Conservation (phyloP, 441 rosid species). For the Populus hybrid region DNA sequence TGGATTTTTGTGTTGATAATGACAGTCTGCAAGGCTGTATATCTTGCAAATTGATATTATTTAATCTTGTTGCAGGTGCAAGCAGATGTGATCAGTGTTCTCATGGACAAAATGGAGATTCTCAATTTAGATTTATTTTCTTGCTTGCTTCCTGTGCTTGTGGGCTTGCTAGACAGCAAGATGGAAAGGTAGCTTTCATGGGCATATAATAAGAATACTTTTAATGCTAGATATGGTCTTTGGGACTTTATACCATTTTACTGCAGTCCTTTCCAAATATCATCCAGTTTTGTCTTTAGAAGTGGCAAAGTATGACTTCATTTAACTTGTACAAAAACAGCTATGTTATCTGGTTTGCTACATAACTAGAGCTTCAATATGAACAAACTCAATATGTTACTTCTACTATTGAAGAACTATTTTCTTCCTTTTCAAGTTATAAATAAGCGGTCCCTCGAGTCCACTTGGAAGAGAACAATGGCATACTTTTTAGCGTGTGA, state of each 20-base stretch:
- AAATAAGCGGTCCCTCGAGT: neutral
- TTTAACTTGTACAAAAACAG: neutral
- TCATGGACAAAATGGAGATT: slow-evolving; percentile 78
- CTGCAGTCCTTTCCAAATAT: neutral
- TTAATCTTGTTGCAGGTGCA: slow-evolving; percentile 62
- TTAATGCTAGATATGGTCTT: slow-evolving; percentile 8
- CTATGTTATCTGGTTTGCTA: neutral
- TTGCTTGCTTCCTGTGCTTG: slow-evolving; percentile 82
- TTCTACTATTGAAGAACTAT: too few relatives aligned
- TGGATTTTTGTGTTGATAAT: slow-evolving; percentile 16
- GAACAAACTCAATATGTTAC: neutral
- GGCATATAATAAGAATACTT: neutral
- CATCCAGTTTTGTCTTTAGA: neutral
- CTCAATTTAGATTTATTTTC: slow-evolving; percentile 80
- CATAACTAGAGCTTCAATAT: neutral
- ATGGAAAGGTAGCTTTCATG: slow-evolving; percentile 67
- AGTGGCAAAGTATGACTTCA: neutral
- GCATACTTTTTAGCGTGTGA: neutral
- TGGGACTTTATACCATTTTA: slow-evolving; percentile 3
- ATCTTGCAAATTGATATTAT: slow-evolving; percentile 17
- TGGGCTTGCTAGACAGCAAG: slow-evolving; percentile 84
- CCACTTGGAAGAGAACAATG: neutral
- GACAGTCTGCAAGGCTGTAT: slow-evolving; percentile 19
- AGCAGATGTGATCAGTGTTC: slow-evolving; percentile 77
- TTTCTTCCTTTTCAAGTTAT: neutral